Conservation (phyloP, 169 alveolate genomes). For the Plasmodium knowlesi region DNA sequence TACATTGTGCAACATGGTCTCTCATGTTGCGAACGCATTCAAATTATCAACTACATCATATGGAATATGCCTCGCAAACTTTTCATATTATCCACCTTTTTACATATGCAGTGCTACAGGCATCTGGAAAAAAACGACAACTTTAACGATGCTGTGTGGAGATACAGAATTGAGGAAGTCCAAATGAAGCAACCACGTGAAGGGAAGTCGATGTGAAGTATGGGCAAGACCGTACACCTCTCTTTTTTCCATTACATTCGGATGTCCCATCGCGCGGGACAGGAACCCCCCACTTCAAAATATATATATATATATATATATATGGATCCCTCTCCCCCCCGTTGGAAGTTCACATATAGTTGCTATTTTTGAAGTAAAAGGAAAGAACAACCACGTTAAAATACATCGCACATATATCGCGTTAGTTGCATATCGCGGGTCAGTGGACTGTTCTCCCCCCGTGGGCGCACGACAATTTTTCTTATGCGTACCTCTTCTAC, state of each 20-base stretch:
- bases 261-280: neutral
- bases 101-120: constrained; percentile 51
- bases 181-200: neutral
- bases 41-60: neutral
- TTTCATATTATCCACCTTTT: neutral
- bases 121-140: constrained; percentile 43
- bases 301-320: neutral
- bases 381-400: neutral
- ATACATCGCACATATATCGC: neutral
- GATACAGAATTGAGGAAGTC: constrained; percentile 20
- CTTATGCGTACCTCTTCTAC: neutral
- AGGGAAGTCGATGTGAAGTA: neutral
- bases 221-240: neutral
- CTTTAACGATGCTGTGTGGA: constrained; percentile 59
- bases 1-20: neutral
- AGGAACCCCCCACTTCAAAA: neutral
- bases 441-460: neutral
- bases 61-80: neutral
- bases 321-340: neutral
- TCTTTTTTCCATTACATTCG: neutral
- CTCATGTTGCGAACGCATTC: neutral
- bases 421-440: neutral
- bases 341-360: neutral
- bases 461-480: neutral
- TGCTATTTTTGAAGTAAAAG: neutral